Evolutionary conservation across 1,284 basidiomycete species (phyloP).

Genomic region (Porodaedalea pini): DNA sequence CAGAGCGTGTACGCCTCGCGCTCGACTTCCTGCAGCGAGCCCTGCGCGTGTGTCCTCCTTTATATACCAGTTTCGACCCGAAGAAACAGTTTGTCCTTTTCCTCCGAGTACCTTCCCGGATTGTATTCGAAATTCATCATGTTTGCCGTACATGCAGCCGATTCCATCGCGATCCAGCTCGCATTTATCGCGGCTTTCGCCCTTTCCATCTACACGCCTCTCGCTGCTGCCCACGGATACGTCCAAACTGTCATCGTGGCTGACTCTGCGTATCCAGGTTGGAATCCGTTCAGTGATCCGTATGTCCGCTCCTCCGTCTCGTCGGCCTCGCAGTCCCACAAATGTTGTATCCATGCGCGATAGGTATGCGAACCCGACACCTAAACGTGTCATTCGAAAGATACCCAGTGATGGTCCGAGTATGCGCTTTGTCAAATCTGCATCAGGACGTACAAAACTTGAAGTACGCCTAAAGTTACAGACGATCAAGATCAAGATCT

Average conservation of each 20-base stretch:
- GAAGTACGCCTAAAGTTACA: slow-evolving; percentile 23
- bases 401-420: slow-evolving; percentile 33
- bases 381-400: slow-evolving; percentile 30
- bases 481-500: slow-evolving; percentile 28
- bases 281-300: slow-evolving; percentile 27
- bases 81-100: background rate
- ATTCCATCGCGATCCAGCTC: slow-evolving; percentile 6
- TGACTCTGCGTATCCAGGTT: slow-evolving; percentile 29
- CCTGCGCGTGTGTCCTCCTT: slow-evolving; percentile 1
- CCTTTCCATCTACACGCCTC: slow-evolving; percentile 7
- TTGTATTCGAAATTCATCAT: slow-evolving; percentile 2
- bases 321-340: background rate
- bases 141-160: background rate
- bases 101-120: background rate
- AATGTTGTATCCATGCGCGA: background rate
- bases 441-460: background rate
- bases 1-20: slow-evolving; percentile 6
- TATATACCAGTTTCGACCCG: slow-evolving; percentile 2
- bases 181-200: slow-evolving; percentile 3
- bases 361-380: slow-evolving; percentile 23
- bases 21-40: background rate
- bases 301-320: slow-evolving; percentile 23
- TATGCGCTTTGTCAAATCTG: slow-evolving; percentile 20
- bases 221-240: slow-evolving; percentile 27
- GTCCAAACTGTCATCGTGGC: slow-evolving; percentile 25